Percentiles rank a stretch among this genome's conserved stretches.
phyloP scores from a whole-genome alignment of 2,329 filamentous ascomycete genomes.

The Setomelanomma holmii region DNA sequence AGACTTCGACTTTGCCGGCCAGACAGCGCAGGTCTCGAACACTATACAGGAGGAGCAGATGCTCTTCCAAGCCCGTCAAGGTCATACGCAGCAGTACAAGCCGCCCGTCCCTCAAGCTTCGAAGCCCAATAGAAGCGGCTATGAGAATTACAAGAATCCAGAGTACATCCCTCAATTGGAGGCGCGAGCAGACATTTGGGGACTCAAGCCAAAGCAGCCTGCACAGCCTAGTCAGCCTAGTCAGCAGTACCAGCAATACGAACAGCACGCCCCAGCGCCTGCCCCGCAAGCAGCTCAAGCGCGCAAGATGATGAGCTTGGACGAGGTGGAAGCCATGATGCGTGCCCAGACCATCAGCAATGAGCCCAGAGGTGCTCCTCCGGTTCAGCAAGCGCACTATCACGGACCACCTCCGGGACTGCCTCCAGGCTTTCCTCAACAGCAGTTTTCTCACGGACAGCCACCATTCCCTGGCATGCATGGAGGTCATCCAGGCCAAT shows the following conservation, averaged over 20 bases:
- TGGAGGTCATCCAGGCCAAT: conserved; percentile 52
- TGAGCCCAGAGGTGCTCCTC: conserved; percentile 26
- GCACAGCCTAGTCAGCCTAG: conserved; percentile 61
- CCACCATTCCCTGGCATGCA: conserved; percentile 44
- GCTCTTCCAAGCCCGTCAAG: conserved; percentile 77
- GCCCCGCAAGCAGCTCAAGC: conserved; percentile 31
- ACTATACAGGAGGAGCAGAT: conserved; percentile 91
- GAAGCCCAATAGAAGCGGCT: conserved; percentile 78
- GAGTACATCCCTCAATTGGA: conserved; percentile 89
- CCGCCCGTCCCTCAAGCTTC: conserved; percentile 53
- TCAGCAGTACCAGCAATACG: conserved; percentile 38
- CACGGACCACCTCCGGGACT: conserved; percentile 23
- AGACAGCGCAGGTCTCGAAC: conserved; percentile 84
- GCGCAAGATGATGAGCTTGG: conserved; percentile 90
- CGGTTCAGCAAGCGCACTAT: conserved; percentile 35
- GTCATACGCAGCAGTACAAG: conserved; percentile 54
- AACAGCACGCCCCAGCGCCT: conserved; percentile 19
- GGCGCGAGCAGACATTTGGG: conserved; percentile 93
- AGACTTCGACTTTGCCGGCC: conserved; percentile 96
- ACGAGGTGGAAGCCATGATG: conserved; percentile 96
- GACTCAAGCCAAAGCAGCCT: conserved; percentile 69
- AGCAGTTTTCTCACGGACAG: conserved; percentile 39
- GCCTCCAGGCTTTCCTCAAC: conserved; percentile 21
- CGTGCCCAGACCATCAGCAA: conserved; percentile 66
- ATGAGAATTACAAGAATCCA: conserved; percentile 87